Evolutionary conservation across 1,284 basidiomycete species (phyloP).

Genomic region (Cryptococcus neoformans): DNA sequence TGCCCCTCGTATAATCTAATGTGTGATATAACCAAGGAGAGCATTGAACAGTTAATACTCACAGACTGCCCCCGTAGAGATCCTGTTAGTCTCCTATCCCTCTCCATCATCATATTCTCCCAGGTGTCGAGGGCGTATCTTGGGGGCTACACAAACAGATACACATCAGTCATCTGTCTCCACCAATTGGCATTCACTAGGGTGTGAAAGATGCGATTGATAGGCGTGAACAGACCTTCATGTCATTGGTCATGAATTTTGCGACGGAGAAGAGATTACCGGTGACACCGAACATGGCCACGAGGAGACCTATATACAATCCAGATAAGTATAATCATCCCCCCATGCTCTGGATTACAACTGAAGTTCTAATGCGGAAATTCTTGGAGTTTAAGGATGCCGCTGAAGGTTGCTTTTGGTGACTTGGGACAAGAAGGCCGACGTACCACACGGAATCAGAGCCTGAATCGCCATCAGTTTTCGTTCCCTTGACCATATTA

Average conservation of each 20-base stretch:
- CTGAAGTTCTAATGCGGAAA: background rate
- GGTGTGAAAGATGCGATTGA: background rate
- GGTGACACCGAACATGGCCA: slow-evolving; percentile 80
- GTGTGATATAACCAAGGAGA: too few relatives aligned
- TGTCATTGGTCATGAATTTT: slow-evolving; percentile 74
- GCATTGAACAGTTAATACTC: slow-evolving; percentile 34
- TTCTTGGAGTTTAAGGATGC: background rate
- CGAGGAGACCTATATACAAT: slow-evolving; percentile 64
- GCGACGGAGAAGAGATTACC: slow-evolving; percentile 79
- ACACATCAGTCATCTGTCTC: background rate
- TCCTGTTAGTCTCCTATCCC: slow-evolving; percentile 85
- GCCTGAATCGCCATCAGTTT: slow-evolving; percentile 52
- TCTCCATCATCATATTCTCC: slow-evolving; percentile 94
- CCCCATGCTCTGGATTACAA: background rate
- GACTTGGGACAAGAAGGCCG: background rate
- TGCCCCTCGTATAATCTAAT: too few relatives aligned
- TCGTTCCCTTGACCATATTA: background rate
- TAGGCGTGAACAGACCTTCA: slow-evolving; percentile 63
- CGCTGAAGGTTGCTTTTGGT: background rate
- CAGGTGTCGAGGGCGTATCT: slow-evolving; percentile 80
- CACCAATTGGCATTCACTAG: background rate
- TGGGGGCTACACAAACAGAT: slow-evolving; percentile 58
- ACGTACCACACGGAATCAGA: slow-evolving; percentile 81
- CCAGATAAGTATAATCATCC: background rate
- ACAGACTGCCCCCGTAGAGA: slow-evolving; percentile 80